Evolutionary conservation across 305 asterid genomes (phyloP).

Genomic region (Fraxinus floribunda): DNA sequence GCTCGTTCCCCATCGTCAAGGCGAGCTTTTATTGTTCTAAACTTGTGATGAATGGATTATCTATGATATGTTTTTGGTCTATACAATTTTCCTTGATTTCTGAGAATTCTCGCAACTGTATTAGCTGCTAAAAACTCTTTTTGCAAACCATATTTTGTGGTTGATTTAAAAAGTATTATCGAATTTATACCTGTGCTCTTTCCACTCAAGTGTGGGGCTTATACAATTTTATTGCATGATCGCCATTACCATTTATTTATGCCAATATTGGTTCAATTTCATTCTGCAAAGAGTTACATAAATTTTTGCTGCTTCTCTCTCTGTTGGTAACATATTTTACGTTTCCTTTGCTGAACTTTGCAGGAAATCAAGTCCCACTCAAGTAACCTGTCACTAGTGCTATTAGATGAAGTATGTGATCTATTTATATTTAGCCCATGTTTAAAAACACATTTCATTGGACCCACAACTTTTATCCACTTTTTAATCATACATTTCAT

Average conservation of each 20-base stretch:
- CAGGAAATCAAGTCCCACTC: conserved; percentile 89
- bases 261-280: background rate
- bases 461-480: conserved; percentile 12
- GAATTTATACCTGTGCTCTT: background rate
- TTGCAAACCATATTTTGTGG: conserved; percentile 4
- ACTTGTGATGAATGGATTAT: background rate
- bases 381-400: conserved; percentile 71
- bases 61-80: background rate
- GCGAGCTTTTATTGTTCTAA: background rate
- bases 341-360: conserved; percentile 34
- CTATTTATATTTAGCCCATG: background rate
- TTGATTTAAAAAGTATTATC: conserved; percentile 7
- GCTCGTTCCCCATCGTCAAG: background rate
- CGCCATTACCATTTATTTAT: background rate
- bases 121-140: background rate
- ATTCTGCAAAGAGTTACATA: background rate
- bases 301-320: conserved; percentile 20
- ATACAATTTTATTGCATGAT: background rate
- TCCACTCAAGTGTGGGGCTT: background rate
- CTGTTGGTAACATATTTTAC: conserved; percentile 13
- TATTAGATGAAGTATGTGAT: conserved; percentile 84
- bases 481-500: background rate
- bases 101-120: background rate
- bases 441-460: conserved; percentile 9
- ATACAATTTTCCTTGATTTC: conserved; percentile 1